Evolutionary conservation across 2,329 filamentous ascomycete species (phyloP).

Genomic region (Chaetomiaceae sp.): DNA sequence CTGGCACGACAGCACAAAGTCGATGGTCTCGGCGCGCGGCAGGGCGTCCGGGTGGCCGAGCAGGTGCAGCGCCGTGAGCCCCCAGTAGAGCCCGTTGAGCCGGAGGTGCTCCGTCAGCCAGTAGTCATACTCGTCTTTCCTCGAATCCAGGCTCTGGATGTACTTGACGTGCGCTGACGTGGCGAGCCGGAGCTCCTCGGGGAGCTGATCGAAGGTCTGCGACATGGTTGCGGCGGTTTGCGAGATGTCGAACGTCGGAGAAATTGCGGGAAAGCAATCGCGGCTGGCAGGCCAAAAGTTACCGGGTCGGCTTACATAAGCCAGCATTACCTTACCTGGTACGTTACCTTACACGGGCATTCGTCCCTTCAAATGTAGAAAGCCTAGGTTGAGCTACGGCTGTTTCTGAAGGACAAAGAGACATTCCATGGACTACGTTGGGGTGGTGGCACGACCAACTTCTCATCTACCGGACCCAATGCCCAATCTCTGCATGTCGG

Average conservation of each 20-base stretch:
- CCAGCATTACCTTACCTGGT: too few relatives aligned
- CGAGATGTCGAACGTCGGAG: neutral
- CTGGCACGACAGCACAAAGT: constrained; percentile 94
- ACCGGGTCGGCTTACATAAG: too few relatives aligned
- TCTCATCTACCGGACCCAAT: too few relatives aligned
- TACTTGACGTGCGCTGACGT: constrained; percentile 74
- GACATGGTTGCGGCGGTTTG: constrained; percentile 30
- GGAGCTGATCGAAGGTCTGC: constrained; percentile 31
- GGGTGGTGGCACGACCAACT: too few relatives aligned
- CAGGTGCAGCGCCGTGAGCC: constrained; percentile 80
- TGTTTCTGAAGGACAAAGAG: too few relatives aligned
- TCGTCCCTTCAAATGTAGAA: too few relatives aligned
- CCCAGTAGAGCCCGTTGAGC: constrained; percentile 96
- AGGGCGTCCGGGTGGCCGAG: constrained; percentile 77
- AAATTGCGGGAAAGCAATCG: constrained; percentile 10
- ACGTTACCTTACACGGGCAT: too few relatives aligned
- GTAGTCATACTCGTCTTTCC: constrained; percentile 93
- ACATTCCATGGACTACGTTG: too few relatives aligned
- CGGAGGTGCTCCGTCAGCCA: constrained; percentile 97
- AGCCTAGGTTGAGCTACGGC: too few relatives aligned
- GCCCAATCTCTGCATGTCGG: too few relatives aligned
- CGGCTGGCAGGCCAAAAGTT: too few relatives aligned
- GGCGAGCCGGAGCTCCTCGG: constrained; percentile 44
- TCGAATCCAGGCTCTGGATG: constrained; percentile 85
- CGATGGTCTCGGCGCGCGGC: constrained; percentile 73